Evolutionary conservation across 1,139 yeast species (phyloP).

Genomic region (Chernovozyma sophiae-reginae): DNA sequence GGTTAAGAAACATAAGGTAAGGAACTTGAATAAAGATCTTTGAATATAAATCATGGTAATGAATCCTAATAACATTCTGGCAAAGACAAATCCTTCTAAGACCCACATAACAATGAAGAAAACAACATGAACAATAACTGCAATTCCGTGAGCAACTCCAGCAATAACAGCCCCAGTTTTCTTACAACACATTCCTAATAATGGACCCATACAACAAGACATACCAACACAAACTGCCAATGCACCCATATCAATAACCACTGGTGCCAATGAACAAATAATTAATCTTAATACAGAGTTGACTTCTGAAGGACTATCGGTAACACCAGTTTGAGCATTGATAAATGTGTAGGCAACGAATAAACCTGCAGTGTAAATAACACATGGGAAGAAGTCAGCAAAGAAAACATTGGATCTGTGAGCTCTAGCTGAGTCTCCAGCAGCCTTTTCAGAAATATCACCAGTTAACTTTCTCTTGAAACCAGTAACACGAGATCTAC

Average conservation of each 20-base stretch:
- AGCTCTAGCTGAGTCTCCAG: conserved; percentile 94
- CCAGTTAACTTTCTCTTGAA: conserved; percentile 90
- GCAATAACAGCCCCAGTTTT: conserved; percentile 97
- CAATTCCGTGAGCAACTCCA: conserved; percentile 92
- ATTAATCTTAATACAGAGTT: conserved; percentile 83
- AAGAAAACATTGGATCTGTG: conserved; percentile 82
- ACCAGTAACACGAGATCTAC: conserved; percentile 97
- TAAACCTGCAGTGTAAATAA: conserved; percentile 84
- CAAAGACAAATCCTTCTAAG: conserved; percentile 85
- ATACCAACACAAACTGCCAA: conserved; percentile 67
- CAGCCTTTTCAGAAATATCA: conserved; percentile 86
- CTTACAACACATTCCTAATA: conserved; percentile 93
- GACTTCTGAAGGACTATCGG: conserved; percentile 43
- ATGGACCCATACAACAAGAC: conserved; percentile 97
- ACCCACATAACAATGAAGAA: conserved; percentile 98
- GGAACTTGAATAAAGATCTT: conserved; percentile 80
- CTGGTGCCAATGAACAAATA: conserved; percentile 88
- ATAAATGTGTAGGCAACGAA: conserved; percentile 89
- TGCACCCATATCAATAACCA: conserved; percentile 84
- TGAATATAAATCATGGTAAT: conserved; percentile 82
- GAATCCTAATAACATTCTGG: conserved; percentile 84
- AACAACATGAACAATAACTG: conserved; percentile 78
- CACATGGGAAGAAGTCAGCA: conserved; percentile 83
- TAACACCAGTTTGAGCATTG: conserved; percentile 96
- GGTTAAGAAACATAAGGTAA: conserved; percentile 77